Percentiles rank a stretch among this genome's conserved stretches.
Conservation (phyloP, 495 filamentous ascomycete genomes). For the Aspergillus biplanus region DNA sequence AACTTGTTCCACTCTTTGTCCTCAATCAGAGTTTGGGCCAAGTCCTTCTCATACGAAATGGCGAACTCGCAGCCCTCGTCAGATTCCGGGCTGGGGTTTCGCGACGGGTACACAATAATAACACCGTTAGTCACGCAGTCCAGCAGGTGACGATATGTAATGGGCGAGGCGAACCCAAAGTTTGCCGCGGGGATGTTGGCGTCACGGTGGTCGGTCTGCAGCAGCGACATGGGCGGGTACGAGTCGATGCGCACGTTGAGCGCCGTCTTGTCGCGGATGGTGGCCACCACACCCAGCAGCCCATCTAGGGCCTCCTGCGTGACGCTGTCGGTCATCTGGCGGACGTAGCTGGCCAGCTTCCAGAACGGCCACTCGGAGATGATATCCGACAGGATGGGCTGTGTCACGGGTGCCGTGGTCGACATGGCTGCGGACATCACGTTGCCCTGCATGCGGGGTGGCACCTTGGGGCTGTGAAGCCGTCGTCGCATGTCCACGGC, state of each 20-base stretch:
- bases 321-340: slow-evolving; percentile 38
- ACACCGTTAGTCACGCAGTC: slow-evolving; percentile 23
- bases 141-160: slow-evolving; percentile 27
- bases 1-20: slow-evolving; percentile 43
- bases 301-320: slow-evolving; percentile 33
- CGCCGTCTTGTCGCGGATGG: slow-evolving; percentile 42
- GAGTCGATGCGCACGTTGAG: slow-evolving; percentile 27
- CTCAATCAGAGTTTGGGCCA: slow-evolving; percentile 35
- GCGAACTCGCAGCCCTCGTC: slow-evolving; percentile 51
- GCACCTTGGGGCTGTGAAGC: slow-evolving; percentile 32
- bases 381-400: slow-evolving; percentile 32
- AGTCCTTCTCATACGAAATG: slow-evolving; percentile 41
- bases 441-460: slow-evolving; percentile 39
- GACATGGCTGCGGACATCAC: slow-evolving; percentile 36
- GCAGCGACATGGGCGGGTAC: slow-evolving; percentile 25
- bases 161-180: slow-evolving; percentile 31
- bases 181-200: slow-evolving; percentile 24
- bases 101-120: slow-evolving; percentile 29
- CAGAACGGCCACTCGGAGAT: slow-evolving; percentile 41
- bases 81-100: slow-evolving; percentile 17
- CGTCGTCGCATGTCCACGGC: slow-evolving; percentile 46
- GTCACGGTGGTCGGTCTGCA: slow-evolving; percentile 34
- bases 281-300: slow-evolving; percentile 35
- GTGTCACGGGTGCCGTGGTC: slow-evolving; percentile 17
- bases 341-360: slow-evolving; percentile 41